Base-by-base conservation (phyloP, 2,329 filamentous ascomycete species). In the Botrytis squamosa region DNA sequence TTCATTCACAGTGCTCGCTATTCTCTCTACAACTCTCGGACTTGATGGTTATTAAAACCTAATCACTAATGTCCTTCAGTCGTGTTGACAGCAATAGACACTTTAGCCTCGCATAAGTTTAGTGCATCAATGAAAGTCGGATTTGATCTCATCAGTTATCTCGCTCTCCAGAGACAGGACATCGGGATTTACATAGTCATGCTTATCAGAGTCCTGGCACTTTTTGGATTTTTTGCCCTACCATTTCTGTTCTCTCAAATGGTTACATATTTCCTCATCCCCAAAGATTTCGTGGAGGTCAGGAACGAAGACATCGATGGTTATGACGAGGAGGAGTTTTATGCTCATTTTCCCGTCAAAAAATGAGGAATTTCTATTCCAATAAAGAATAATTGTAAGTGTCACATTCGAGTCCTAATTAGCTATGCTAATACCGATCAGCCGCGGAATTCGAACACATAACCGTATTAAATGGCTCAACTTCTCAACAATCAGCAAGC, bases 281-380 rank as follows among this genome's bases (percentile, higher is more conserved):
- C 65, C 65, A 44, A 68, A 40, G 65, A 46, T 36, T 33, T 68
- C 65, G 44, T 46, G 38, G 65, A 68, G 33, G 25, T 68, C 22
- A 42, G 65, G 38, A 68, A 68, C 22, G 65, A 68, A 36, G 65
- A 68, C n/a, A 14, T 68, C 7, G 44, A 68, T 22, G 65, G 46
- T 33, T 68, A 68, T 68, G 65, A 68, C 71, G 29, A 29, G 16
- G 55, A 57, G 33, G 55, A 57, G 7, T 33, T 57, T 57, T 57
- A 57, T 59, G 55, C 55, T 18, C n/a, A 18, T 59, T 59, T 59
- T 29, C 18, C 55, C 14, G 14, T 16, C 29, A 33, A 33, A 29
- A 14, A 59, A 29, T 59, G 55, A 59, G 55, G n/a, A 20, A 8
- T 33, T 9, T 33, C 6, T 33, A 9, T 29, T 33, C 7, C 3